Percentiles rank a stretch among this genome's conserved stretches.
phyloP scores from a whole-genome alignment of 768 basidiomycete genomes.

The Cystobasidiopsis lactophilus region DNA sequence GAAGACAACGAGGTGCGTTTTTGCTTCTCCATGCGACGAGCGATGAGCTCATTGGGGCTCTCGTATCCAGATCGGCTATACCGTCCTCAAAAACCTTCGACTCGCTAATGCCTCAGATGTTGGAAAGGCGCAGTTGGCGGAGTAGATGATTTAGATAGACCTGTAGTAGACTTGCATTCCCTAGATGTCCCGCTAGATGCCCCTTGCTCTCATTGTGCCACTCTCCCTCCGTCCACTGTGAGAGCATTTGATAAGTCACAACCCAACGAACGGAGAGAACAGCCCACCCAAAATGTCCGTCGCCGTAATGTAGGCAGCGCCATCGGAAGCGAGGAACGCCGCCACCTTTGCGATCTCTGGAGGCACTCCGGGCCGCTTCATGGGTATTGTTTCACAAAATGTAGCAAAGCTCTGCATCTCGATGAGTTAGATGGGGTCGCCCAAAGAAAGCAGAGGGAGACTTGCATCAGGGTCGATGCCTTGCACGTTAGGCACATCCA shows the following conservation, averaged over 20 bases:
- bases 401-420: neutral
- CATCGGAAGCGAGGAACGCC: constrained; percentile 10
- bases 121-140: neutral
- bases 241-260: neutral
- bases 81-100: constrained; percentile 13
- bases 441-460: no score
- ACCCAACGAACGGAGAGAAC: neutral
- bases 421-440: neutral
- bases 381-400: neutral
- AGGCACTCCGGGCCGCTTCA: constrained; percentile 5
- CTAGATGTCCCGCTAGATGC: neutral
- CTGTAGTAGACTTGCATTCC: no score
- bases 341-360: constrained; percentile 10
- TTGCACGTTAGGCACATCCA: neutral
- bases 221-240: neutral
- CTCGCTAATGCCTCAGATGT: neutral
- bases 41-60: no score
- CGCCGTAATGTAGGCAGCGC: constrained; percentile 8
- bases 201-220: neutral
- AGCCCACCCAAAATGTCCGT: constrained; percentile 1
- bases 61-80: constrained; percentile 20
- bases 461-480: neutral
- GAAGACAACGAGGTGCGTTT: constrained; percentile 11
- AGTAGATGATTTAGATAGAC: neutral
- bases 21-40: no score